Base-by-base conservation (phyloP, 1,284 basidiomycete species). In the Rugosomyces carneus region DNA sequence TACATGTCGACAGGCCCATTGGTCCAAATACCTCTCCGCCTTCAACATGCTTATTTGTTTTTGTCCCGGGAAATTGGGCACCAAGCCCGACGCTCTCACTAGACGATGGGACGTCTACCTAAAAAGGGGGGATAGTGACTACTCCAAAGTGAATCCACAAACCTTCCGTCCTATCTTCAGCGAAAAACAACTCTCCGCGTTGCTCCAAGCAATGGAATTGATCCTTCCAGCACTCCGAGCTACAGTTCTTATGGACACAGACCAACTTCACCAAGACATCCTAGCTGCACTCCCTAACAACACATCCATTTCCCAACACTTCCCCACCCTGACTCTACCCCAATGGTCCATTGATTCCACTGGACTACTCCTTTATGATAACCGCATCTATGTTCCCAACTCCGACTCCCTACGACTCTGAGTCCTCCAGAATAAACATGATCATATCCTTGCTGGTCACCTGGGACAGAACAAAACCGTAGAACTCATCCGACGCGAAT, bases 71-170 rank as follows among this genome's bases (percentile, higher is more conserved):
- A n/a, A n/a, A n/a, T n/a, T n/a, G n/a, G n/a, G n/a, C n/a, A 26
- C 32, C n/a, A 35, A 5, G n/a, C 32, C 73, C 29, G 61, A 72
- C 9, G 50, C 56, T 9, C 60, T 58, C 11, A 67, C 66, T 26
- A 44, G 58, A 1, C 51, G 53, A 5, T 50, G 63, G 2, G 62
- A 70, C 47, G 64, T 59, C 42, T 40, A 55, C 16, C 62, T 66
- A 65, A 50, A n/a, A n/a, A n/a, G n/a, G n/a, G n/a, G n/a, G n/a
- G n/a, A n/a, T n/a, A 67, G 64, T 56, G 66, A 37, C 36, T 39
- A 35, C 13, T n/a, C 32, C 16, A n/a, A 18, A 35, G 50, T 54
- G 23, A 38, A 57, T 21, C 21, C 45, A 9, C 27, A 41, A 13
- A 55, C 58, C 23, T 23, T 42, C 16, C 52, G 55, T 41, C 35